A percentile compares a stretch with the other conserved stretches of the same genome.
Conservation (phyloP, 2,329 filamentous ascomycete genomes). For the Amauroascus niger region DNA sequence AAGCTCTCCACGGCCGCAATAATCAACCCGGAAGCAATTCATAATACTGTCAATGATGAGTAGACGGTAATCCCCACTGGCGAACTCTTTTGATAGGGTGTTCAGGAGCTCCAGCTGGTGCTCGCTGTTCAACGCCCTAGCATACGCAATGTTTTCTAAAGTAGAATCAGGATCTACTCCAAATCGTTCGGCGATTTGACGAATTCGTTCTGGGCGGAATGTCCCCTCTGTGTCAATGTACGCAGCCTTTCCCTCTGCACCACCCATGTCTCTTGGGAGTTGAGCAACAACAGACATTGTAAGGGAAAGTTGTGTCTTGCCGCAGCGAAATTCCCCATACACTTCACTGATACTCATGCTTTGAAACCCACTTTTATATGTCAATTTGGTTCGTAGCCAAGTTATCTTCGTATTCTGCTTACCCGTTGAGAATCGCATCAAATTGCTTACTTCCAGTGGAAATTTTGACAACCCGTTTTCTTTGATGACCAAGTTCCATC, state of each 20-base stretch:
- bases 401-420: constrained; percentile 12
- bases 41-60: constrained; percentile 62
- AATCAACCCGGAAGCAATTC: constrained; percentile 60
- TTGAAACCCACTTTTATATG: constrained; percentile 49
- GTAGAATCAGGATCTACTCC: constrained; percentile 49
- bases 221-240: constrained; percentile 60
- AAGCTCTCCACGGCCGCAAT: constrained; percentile 56
- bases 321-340: constrained; percentile 44
- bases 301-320: constrained; percentile 60
- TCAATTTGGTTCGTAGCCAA: neutral
- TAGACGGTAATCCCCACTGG: constrained; percentile 54
- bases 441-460: constrained; percentile 62
- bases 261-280: constrained; percentile 49
- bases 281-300: constrained; percentile 58
- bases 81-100: constrained; percentile 51
- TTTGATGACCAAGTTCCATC: constrained; percentile 52
- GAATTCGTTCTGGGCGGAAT: constrained; percentile 57
- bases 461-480: constrained; percentile 55
- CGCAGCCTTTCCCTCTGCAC: constrained; percentile 58
- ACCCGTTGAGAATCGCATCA: constrained; percentile 56
- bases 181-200: constrained; percentile 58
- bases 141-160: constrained; percentile 59
- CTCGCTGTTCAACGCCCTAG: constrained; percentile 56
- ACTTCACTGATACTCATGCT: constrained; percentile 58
- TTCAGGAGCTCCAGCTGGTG: constrained; percentile 56